Evolutionary conservation across 306 rosid genomes (phyloP).

Genomic region (Fragaria vesca): DNA sequence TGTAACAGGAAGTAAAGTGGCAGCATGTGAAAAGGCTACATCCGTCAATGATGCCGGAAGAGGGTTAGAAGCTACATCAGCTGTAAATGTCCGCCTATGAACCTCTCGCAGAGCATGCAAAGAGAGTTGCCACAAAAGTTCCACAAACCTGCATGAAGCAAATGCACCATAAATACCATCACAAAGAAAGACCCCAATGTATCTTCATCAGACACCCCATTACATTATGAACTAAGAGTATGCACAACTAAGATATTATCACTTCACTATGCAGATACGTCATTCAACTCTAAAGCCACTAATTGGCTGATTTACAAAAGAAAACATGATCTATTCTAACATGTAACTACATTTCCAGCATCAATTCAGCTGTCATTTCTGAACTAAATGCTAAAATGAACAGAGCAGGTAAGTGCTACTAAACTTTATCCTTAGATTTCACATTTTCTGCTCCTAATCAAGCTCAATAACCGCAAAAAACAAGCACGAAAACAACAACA

Average conservation of each 20-base stretch:
- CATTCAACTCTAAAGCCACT: background rate
- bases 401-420: background rate
- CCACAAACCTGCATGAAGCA: slow-evolving; percentile 74
- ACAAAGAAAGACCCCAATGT: background rate
- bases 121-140: slow-evolving; percentile 98
- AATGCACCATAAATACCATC: slow-evolving; percentile 15
- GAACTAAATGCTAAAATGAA: background rate
- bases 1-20: slow-evolving; percentile 95
- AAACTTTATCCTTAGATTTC: background rate
- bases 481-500: background rate
- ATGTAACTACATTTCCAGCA: background rate
- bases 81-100: slow-evolving; percentile 84
- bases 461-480: background rate
- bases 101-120: slow-evolving; percentile 98
- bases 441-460: slow-evolving; percentile 14
- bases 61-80: slow-evolving; percentile 84
- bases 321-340: background rate
- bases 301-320: too few relatives aligned
- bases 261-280: background rate
- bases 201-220: background rate
- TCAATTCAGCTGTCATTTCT: background rate
- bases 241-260: background rate
- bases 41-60: slow-evolving; percentile 92
- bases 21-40: slow-evolving; percentile 98
- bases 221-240: background rate